phyloP scores from a whole-genome alignment of 2,329 filamentous ascomycete species.

The Neofusicoccum ribis region DNA sequence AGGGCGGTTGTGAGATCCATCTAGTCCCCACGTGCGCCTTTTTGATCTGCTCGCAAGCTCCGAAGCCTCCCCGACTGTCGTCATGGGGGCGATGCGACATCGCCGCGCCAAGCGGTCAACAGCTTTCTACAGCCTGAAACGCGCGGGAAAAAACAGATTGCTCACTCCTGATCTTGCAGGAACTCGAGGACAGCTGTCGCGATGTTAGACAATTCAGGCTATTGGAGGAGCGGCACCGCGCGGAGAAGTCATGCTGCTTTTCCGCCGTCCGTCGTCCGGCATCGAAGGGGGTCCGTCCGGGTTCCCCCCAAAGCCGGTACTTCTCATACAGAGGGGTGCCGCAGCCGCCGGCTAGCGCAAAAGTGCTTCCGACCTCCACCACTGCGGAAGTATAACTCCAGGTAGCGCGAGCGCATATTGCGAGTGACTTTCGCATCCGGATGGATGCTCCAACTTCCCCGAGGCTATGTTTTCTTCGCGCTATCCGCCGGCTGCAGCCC shows the following conservation, averaged over 20 bases:
- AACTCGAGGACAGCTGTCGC: constrained; percentile 65
- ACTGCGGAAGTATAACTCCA: no score
- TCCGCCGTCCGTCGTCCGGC: background rate
- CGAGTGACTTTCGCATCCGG: background rate
- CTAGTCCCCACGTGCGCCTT: constrained; percentile 9
- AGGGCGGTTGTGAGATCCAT: constrained; percentile 10
- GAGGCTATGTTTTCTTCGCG: no score
- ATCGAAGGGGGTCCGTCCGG: background rate
- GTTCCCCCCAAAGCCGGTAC: background rate
- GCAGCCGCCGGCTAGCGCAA: no score
- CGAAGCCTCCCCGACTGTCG: constrained; percentile 12
- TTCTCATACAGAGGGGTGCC: background rate
- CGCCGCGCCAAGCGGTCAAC: background rate
- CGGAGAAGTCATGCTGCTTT: background rate
- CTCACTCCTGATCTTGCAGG: constrained; percentile 52
- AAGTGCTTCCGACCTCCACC: no score
- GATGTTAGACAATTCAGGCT: constrained; percentile 7
- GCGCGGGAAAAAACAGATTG: constrained; percentile 10
- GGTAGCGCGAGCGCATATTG: no score
- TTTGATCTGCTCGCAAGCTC: constrained; percentile 14
- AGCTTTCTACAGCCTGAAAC: background rate
- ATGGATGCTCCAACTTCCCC: no score
- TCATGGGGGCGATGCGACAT: constrained; percentile 1
- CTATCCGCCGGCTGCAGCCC: no score
- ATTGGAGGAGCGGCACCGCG: background rate